Conservation (phyloP, 371 early-diverging fungal genomes). For the Smittium culicis region DNA sequence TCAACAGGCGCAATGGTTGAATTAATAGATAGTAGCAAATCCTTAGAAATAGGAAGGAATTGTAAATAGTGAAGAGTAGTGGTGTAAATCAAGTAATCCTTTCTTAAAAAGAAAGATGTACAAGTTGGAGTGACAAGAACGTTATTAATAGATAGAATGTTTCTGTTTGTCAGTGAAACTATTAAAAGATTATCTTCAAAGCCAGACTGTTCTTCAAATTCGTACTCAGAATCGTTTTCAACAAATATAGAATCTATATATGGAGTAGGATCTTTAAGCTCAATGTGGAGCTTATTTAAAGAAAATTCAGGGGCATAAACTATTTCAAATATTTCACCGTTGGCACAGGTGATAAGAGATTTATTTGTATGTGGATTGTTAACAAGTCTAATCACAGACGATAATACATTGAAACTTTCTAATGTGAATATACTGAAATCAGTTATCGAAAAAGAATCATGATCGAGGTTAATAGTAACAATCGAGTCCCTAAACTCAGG, state of each 20-base stretch:
- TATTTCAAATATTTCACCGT: constrained; percentile 6
- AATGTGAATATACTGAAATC: background rate
- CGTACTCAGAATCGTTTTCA: constrained; percentile 1
- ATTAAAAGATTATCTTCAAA: constrained; percentile 27
- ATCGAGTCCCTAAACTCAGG: background rate
- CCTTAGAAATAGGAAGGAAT: constrained; percentile 42
- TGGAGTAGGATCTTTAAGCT: background rate
- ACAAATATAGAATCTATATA: constrained; percentile 2
- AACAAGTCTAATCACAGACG: constrained; percentile 7
- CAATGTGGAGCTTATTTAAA: background rate
- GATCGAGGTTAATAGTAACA: background rate
- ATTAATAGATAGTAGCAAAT: constrained; percentile 9
- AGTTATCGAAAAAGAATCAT: background rate
- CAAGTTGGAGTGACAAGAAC: constrained; percentile 53
- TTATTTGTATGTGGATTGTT: constrained; percentile 6
- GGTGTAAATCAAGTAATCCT: constrained; percentile 65
- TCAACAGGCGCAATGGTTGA: background rate
- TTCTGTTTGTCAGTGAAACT: constrained; percentile 62
- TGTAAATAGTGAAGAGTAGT: constrained; percentile 70
- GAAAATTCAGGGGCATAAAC: background rate
- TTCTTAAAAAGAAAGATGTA: constrained; percentile 75
- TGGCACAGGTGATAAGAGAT: background rate
- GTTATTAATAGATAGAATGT: constrained; percentile 63
- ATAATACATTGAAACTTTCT: background rate
- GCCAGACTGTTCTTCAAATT: constrained; percentile 14